Evolutionary conservation across 75 land plant genomes (phyloP).

Genomic region (Isoetes taiwanensis): DNA sequence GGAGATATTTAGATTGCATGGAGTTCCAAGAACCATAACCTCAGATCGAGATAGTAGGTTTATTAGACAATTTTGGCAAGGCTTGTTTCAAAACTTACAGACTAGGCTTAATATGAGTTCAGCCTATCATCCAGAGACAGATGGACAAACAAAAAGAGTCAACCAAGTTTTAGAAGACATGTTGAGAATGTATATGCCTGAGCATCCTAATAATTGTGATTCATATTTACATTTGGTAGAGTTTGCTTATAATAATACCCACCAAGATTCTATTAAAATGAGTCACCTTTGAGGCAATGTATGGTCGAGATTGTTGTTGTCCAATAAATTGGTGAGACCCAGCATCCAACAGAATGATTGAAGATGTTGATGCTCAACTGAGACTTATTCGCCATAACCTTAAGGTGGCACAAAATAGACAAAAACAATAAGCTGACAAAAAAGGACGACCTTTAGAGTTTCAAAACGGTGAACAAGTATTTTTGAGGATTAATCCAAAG

Average conservation of each 20-base stretch:
- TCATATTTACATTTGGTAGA: constrained; percentile 6
- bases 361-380: too few species aligned
- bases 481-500: too few species aligned
- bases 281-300: constrained; percentile 11
- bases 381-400: too few species aligned
- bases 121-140: constrained; percentile 18
- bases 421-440: too few species aligned
- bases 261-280: constrained; percentile 1
- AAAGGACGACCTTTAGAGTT: too few species aligned
- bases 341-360: too few species aligned
- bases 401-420: too few species aligned
- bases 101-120: not conserved
- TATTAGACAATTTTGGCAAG: constrained; percentile 11
- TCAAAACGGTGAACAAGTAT: too few species aligned
- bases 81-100: not conserved
- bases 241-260: constrained; percentile 10
- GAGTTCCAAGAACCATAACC: constrained; percentile 12
- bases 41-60: constrained; percentile 17
- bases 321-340: too few species aligned
- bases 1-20: constrained; percentile 6
- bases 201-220: not conserved
- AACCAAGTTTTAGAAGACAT: not conserved
- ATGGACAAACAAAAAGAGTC: constrained; percentile 18
- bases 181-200: not conserved
- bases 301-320: too few species aligned